Evolutionary conservation across 2,329 filamentous ascomycete species (phyloP), one percentile per base, ranked within the genome.

Genomic region (Penicillium brasilianum): DNA sequence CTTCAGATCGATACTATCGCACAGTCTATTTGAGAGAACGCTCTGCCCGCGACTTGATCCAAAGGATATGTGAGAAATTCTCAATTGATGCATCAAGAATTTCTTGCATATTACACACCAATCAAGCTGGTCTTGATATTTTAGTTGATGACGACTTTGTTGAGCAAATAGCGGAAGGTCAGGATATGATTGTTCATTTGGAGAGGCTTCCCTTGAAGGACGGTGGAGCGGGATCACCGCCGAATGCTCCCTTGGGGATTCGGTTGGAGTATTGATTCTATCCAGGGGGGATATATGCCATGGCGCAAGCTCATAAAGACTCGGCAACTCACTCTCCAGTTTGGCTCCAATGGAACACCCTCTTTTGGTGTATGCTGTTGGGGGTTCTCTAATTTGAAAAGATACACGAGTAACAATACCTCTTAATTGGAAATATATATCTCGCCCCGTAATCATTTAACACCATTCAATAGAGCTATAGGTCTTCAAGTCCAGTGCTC

Each of bases 191-290:
- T 28, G 43, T 46, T 3, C 25, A 16, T 20, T 16, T 46, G 3
- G 43, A 46, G 22, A 22, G 25, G 11, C 5, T 46, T 16, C 22
- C 43, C 16, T 25, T 28, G 2, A 28, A 16, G 4, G 6, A 46
- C 8, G 22, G 43, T 2, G 2, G 43, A 6, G 43, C 22, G 43
- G 20, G 22, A 28, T 10, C 22, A 22, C 20, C 14, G 7, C 20
- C 43, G 16, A 16, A 6, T 46, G 43, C 43, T 1, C 20, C 10
- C 1, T 22, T 46, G 13, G 14, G 22, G 13, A 46, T 46, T 10
- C 25, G 43, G 43, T 22, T 46, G 43, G 43, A 46, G 43, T 46
- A 46, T 46, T 46, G 43, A 46, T 28, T 46, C 14, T 8, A 41
- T 41, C 25, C 25, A 28, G 3, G 6, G 25, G 25, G 6, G 3